Percentiles rank a stretch among this genome's conserved stretches.
These are phyloP conservation scores for Asterochloris sp. DNA, from an alignment of 139 green algal genomes.

Conservation along the genomic window DNA sequence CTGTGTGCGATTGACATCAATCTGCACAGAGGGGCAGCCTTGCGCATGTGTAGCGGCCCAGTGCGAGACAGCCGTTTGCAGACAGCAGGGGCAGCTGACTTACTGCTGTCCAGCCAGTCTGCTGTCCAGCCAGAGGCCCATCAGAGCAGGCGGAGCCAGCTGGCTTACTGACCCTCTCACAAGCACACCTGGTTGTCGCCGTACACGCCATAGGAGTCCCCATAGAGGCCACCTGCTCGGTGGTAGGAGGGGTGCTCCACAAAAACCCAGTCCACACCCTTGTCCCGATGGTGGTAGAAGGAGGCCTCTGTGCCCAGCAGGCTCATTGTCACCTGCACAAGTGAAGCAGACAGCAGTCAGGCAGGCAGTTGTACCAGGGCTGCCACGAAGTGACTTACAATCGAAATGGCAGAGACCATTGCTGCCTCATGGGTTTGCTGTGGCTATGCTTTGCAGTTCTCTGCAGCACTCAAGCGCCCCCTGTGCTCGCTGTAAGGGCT, in stretches of 20 bases:
- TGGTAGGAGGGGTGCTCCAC: conserved; percentile 73
- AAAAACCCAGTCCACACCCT: conserved; percentile 82
- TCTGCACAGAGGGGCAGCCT: too few relatives aligned
- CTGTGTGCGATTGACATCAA: too few relatives aligned
- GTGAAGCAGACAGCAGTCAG: too few relatives aligned
- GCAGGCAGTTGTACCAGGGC: neutral
- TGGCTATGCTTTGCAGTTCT: too few relatives aligned
- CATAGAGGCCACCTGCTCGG: conserved; percentile 71
- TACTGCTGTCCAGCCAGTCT: too few relatives aligned
- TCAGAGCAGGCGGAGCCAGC: neutral
- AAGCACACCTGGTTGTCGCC: conserved; percentile 72
- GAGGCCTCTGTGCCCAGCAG: conserved; percentile 27
- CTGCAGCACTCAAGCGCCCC: too few relatives aligned
- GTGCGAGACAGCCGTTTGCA: too few relatives aligned
- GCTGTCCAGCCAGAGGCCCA: too few relatives aligned
- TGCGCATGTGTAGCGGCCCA: too few relatives aligned
- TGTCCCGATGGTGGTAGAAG: conserved; percentile 26
- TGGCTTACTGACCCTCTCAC: neutral
- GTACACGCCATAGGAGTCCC: conserved; percentile 68
- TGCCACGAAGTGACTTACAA: neutral
- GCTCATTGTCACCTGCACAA: conserved; percentile 18
- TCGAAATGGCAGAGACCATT: neutral
- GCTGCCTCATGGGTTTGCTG: too few relatives aligned
- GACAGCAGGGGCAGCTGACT: too few relatives aligned
- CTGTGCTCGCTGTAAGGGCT: too few relatives aligned